phyloP scores from a whole-genome alignment of 2,329 filamentous ascomycete species.

The Zymoseptoria crescenta region DNA sequence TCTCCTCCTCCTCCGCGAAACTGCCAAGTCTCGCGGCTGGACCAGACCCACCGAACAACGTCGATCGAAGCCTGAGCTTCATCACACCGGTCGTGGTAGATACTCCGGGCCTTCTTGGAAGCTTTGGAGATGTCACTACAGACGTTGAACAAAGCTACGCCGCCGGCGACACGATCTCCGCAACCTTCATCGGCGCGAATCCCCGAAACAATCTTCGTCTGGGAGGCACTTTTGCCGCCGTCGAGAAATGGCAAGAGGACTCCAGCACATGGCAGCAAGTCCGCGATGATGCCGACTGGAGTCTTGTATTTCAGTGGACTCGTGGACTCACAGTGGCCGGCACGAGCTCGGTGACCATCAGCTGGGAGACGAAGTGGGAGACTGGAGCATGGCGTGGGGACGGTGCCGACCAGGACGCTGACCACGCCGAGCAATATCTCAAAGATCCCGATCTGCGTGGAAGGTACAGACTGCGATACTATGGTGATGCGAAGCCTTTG shows the following conservation, averaged over 20 bases:
- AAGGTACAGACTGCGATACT: conserved; percentile 73
- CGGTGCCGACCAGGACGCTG: conserved; percentile 30
- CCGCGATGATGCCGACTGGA: conserved; percentile 73
- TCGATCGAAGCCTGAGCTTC: conserved; percentile 66
- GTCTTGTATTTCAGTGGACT: conserved; percentile 71
- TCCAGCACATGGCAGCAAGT: conserved; percentile 55
- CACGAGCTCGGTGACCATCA: conserved; percentile 68
- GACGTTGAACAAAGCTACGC: conserved; percentile 45
- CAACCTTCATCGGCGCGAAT: conserved; percentile 76
- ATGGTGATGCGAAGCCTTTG: conserved; percentile 68
- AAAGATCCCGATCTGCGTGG: conserved; percentile 41
- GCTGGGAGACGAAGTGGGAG: conserved; percentile 65
- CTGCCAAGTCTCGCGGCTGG: conserved; percentile 40
- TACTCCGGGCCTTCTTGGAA: conserved; percentile 53
- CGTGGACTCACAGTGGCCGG: conserved; percentile 62
- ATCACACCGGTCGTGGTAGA: conserved; percentile 75
- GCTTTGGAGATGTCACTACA: conserved; percentile 60
- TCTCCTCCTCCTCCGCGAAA: conserved; percentile 38
- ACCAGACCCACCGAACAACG: conserved; percentile 68
- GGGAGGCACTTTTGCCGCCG: conserved; percentile 67
- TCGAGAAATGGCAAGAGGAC: conserved; percentile 54
- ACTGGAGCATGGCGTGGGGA: conserved; percentile 28
- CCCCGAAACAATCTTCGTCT: conserved; percentile 79
- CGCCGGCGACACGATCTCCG: conserved; percentile 55
- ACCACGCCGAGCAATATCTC: conserved; percentile 19